phyloP scores from a whole-genome alignment of 139 green algal species.

The Tetradesmus lagerheimii region DNA sequence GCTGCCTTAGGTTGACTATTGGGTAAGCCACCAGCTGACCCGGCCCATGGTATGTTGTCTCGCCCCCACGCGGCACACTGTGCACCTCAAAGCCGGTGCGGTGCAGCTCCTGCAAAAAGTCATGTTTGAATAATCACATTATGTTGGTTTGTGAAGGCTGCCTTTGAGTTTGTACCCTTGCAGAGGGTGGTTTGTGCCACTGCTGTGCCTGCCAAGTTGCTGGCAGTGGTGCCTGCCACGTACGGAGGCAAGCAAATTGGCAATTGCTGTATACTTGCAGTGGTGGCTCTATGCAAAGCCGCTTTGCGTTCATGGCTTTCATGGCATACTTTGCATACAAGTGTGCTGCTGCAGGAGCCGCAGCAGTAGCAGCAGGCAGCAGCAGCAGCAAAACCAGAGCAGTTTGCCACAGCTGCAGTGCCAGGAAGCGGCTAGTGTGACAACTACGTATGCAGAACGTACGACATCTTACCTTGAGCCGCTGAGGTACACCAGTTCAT shows the following conservation, averaged over 20 bases:
- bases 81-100: slow-evolving; percentile 55
- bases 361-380: background rate
- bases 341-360: background rate
- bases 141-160: too few relatives aligned
- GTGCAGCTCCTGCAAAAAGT: slow-evolving; percentile 9
- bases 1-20: slow-evolving; percentile 77
- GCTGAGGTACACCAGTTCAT: too few relatives aligned
- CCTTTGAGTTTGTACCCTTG: too few relatives aligned
- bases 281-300: too few relatives aligned
- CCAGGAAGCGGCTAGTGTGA: background rate
- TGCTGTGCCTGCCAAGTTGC: background rate
- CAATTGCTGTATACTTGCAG: background rate
- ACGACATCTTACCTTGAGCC: too few relatives aligned
- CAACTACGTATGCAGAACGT: background rate
- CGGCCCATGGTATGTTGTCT: slow-evolving; percentile 94
- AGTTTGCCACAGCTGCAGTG: background rate
- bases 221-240: too few relatives aligned
- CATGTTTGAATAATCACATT: background rate
- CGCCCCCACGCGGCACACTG: slow-evolving; percentile 73
- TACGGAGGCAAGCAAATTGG: too few relatives aligned
- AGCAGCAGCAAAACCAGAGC: background rate
- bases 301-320: background rate
- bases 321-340: background rate
- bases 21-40: slow-evolving; percentile 96
- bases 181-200: background rate